Conservation (phyloP, 2,329 filamentous ascomycete genomes). For the Pezizomycotina sp. region DNA sequence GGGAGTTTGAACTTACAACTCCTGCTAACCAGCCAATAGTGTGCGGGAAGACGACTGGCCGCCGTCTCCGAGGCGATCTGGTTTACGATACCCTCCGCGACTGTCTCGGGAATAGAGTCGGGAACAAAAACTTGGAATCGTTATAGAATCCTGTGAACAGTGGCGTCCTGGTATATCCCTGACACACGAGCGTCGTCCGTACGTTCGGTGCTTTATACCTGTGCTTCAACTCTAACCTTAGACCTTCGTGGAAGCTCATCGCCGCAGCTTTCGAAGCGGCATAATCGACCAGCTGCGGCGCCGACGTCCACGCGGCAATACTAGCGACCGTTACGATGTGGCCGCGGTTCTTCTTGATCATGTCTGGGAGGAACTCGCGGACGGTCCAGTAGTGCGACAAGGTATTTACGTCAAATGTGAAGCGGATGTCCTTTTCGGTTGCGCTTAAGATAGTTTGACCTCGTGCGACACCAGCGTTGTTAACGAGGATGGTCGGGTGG, state of each 20-base stretch:
- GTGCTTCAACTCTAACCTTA: slow-evolving; percentile 41
- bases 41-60: slow-evolving; percentile 41
- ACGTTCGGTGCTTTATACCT: slow-evolving; percentile 47
- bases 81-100: slow-evolving; percentile 46
- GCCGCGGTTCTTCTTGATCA: slow-evolving; percentile 49
- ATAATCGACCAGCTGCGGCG: slow-evolving; percentile 53
- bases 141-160: slow-evolving; percentile 43
- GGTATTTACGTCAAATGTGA: slow-evolving; percentile 56
- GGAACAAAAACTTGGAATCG: slow-evolving; percentile 37
- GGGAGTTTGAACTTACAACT: slow-evolving; percentile 26
- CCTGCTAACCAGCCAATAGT: slow-evolving; percentile 31
- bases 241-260: slow-evolving; percentile 50
- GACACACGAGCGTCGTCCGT: slow-evolving; percentile 49
- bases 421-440: slow-evolving; percentile 42
- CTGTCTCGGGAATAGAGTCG: slow-evolving; percentile 42
- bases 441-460: slow-evolving; percentile 45
- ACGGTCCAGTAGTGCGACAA: slow-evolving; percentile 50
- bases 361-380: slow-evolving; percentile 49
- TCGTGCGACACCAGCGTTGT: slow-evolving; percentile 50
- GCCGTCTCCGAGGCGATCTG: slow-evolving; percentile 43
- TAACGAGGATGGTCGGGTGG: slow-evolving; percentile 52
- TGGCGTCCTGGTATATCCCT: slow-evolving; percentile 45
- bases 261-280: slow-evolving; percentile 48
- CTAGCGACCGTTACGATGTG: slow-evolving; percentile 56
- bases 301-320: slow-evolving; percentile 43